These are phyloP conservation scores for Prunus kanzakura DNA, from an alignment of 306 rosid species.

Conservation along the genomic window DNA sequence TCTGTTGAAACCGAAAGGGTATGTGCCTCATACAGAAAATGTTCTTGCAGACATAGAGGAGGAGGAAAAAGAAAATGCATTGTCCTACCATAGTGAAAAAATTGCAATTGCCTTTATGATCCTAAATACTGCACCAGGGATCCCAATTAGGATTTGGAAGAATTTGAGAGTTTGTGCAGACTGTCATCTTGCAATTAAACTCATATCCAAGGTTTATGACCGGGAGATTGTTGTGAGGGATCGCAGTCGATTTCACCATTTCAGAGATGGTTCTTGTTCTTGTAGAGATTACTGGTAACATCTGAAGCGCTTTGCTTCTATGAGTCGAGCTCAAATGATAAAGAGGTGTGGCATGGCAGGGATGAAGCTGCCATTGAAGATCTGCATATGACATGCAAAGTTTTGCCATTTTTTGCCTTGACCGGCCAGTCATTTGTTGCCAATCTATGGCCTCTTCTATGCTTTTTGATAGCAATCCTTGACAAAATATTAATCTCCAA, in stretches of 20 bases:
- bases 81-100: slow-evolving; percentile 44
- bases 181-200: slow-evolving; percentile 41
- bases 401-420: neutral
- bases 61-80: slow-evolving; percentile 43
- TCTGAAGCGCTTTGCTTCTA: neutral
- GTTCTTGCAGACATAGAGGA: slow-evolving; percentile 48
- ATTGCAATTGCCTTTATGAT: slow-evolving; percentile 44
- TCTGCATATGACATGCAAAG: neutral
- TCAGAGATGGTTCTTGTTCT: slow-evolving; percentile 37
- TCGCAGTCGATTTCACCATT: slow-evolving; percentile 46
- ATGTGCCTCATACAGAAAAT: slow-evolving; percentile 30
- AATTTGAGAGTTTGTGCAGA: slow-evolving; percentile 44
- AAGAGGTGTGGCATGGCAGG: neutral
- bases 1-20: slow-evolving; percentile 37
- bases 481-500: no score
- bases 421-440: no score
- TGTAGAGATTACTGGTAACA: slow-evolving; percentile 44
- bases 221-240: slow-evolving; percentile 41
- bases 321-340: neutral
- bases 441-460: neutral
- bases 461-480: neutral
- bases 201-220: slow-evolving; percentile 35
- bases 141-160: slow-evolving; percentile 36
- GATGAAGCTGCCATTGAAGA: neutral
- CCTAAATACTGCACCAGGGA: slow-evolving; percentile 18